Evolutionary conservation across 2,329 filamentous ascomycete genomes (phyloP), one percentile per base, ranked within the genome.

Genomic region (Aspergillus sp.): DNA sequence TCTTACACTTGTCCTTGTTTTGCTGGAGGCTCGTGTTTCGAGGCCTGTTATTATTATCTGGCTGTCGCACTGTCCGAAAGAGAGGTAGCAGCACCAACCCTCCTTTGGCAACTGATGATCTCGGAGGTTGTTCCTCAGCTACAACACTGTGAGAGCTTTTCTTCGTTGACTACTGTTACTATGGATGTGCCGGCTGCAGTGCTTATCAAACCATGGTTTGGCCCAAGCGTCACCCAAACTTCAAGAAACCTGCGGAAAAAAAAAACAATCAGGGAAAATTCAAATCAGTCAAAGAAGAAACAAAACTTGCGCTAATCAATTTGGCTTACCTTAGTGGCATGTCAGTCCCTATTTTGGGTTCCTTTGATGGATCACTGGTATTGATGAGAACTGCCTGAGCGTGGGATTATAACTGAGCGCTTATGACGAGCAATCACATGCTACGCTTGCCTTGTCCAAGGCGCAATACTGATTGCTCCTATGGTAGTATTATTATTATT

Each of bases 261-360:
- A 48, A 57, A 52, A 54, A 22, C 13, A 34, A 53, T 59, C n/a
- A 28, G 34, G 22, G 41, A n/a, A 54, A 50, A 59, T 22, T 46
- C 54, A 55, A 31, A 45, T 19, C 31, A 19, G 22, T 46, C 31
- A 50, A 53, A 48, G 53, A 51, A 54, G 41, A 48, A 45, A 28
- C 23, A n/a, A 45, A 46, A 23, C 55, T 55, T 45, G 47, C 63
- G 62, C 63, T 66, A 66, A 64, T 60, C 50, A 43, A 61, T 63
- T 67, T 66, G 65, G 64, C 66, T 64, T 63, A 59, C 62, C 61
- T 63, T 66, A 68, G 66, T 60, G 64, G 57, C 66, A 67, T 67
- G 66, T 66, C 66, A 64, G 61, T 61, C 61, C 64, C 65, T 63
- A 62, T 56, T 63, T 64, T 50, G 54, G 54, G 48, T 62, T 52